phyloP scores from a whole-genome alignment of 2,329 filamentous ascomycete species.

The Hypomyces rosellus region DNA sequence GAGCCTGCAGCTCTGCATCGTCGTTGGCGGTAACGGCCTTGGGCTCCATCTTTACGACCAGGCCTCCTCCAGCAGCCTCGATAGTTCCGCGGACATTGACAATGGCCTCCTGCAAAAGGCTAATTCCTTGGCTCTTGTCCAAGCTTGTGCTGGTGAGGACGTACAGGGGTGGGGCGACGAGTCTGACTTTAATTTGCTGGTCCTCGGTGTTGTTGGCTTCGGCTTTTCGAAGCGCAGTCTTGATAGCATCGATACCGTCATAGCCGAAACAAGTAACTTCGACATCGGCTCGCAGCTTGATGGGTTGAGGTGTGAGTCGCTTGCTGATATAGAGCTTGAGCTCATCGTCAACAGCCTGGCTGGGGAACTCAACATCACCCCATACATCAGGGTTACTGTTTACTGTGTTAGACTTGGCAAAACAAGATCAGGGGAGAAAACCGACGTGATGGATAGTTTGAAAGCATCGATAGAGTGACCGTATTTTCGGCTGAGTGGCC shows the following conservation, averaged over 20 bases:
- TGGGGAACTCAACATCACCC: slow-evolving; percentile 87
- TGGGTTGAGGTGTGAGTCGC: slow-evolving; percentile 94
- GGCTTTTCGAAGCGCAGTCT: slow-evolving; percentile 82
- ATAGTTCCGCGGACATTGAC: slow-evolving; percentile 80
- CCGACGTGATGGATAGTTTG: slow-evolving; percentile 96
- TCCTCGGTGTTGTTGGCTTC: slow-evolving; percentile 90
- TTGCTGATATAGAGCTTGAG: slow-evolving; percentile 94
- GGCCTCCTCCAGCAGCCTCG: slow-evolving; percentile 67
- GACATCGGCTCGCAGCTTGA: slow-evolving; percentile 95
- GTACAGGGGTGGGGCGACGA: slow-evolving; percentile 96
- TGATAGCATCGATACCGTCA: slow-evolving; percentile 97
- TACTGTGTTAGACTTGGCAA: slow-evolving; percentile 12
- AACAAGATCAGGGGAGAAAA: slow-evolving; percentile 11
- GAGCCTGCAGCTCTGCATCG: slow-evolving; percentile 89
- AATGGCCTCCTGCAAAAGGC: slow-evolving; percentile 81
- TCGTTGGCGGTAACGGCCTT: slow-evolving; percentile 99
- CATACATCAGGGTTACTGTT: slow-evolving; percentile 86
- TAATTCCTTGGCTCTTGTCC: slow-evolving; percentile 84
- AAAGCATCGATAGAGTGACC: slow-evolving; percentile 96
- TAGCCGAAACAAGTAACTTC: slow-evolving; percentile 95
- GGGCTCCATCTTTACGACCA: slow-evolving; percentile 94
- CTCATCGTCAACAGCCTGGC: slow-evolving; percentile 77
- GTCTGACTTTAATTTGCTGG: slow-evolving; percentile 94
- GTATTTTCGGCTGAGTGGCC: slow-evolving; percentile 97
- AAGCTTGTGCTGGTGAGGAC: slow-evolving; percentile 93